phyloP scores from a whole-genome alignment of 768 basidiomycete genomes.

The Rhizopogon salebrosus region DNA sequence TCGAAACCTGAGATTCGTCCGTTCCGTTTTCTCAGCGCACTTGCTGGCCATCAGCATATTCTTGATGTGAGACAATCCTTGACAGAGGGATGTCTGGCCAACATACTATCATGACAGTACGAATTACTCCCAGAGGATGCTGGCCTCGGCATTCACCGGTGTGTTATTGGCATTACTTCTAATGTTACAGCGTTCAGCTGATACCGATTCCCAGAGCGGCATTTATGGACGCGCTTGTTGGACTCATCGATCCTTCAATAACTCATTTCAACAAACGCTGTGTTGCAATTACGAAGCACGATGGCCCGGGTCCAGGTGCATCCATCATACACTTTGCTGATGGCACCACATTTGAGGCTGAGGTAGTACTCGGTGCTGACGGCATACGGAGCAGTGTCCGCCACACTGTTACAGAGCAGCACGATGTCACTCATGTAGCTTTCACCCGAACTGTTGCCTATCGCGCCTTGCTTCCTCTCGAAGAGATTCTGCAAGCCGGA shows the following conservation, averaged over 20 bases:
- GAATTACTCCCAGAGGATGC: constrained; percentile 26
- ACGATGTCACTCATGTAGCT: constrained; percentile 19
- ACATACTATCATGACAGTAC: constrained; percentile 21
- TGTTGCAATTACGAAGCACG: constrained; percentile 24
- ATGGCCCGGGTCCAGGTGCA: constrained; percentile 14
- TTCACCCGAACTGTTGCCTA: constrained; percentile 47
- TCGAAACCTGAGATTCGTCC: constrained; percentile 22
- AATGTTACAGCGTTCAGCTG: background rate
- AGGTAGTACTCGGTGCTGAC: constrained; percentile 42
- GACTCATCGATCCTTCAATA: constrained; percentile 34
- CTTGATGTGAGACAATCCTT: constrained; percentile 33
- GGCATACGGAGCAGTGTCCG: constrained; percentile 35
- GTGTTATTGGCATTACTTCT: constrained; percentile 1
- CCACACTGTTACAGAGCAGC: constrained; percentile 28
- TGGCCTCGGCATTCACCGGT: constrained; percentile 45
- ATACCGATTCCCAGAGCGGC: constrained; percentile 32
- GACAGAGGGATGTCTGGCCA: background rate
- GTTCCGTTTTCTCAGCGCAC: constrained; percentile 40
- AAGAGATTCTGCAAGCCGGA: constrained; percentile 35
- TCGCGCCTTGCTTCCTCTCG: constrained; percentile 40
- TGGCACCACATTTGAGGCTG: constrained; percentile 39
- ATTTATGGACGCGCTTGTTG: constrained; percentile 44
- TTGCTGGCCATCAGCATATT: constrained; percentile 36
- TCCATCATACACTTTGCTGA: constrained; percentile 41
- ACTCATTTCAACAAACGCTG: constrained; percentile 51